Base-by-base conservation (phyloP, 352 stramenopile genomes). In the Halophytophthora polymorphica region DNA sequence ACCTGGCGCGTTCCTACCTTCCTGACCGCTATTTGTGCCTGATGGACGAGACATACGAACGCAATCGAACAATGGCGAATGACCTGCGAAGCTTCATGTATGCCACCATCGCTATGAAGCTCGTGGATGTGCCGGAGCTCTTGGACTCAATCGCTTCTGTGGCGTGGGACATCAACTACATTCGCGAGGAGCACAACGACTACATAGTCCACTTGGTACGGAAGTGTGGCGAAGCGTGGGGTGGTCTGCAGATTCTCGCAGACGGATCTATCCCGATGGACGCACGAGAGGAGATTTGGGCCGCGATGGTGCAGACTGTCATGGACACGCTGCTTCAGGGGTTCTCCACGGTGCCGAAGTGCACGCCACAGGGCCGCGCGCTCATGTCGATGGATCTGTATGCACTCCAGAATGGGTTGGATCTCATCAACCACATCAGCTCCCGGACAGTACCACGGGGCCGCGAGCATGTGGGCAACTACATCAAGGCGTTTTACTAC, bases 321-420 rank as follows among this genome's bases (percentile, higher is more conserved):
- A 86, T 97, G 68, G 83, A 96, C 60, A 72, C 87, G 23, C 66
- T 99, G 21, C 57, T 99, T 12, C 83, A 95, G 25, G 93, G 88
- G 1, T 98, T 98, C 57, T 83, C 89, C 0, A 77, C 75, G n/a
- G 74, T 98, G 12, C 15, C 69, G 19, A 88, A 80, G 50, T 98
- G 95, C 61, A 98, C 90, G 5, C 95, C 90, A 2, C 96, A 99
- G 69, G 96, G 96, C 2, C 77, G 96, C 41, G 91, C 96, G 5
- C 76, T 98, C 21, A 98, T 99, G 96, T 94, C 88, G 40, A 97
- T 99, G 77, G 96, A 99, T 58, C 64, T 99, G 44, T 78, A 94
- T 34, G 86, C 92, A 18, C 71, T 98, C 6, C 69, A 93, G 73
- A 80, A 87, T 42, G 86, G 84, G 2, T 51, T 95, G 18, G 80